Conservation (phyloP, 2,329 filamentous ascomycete species). For the Phoma sp. region DNA sequence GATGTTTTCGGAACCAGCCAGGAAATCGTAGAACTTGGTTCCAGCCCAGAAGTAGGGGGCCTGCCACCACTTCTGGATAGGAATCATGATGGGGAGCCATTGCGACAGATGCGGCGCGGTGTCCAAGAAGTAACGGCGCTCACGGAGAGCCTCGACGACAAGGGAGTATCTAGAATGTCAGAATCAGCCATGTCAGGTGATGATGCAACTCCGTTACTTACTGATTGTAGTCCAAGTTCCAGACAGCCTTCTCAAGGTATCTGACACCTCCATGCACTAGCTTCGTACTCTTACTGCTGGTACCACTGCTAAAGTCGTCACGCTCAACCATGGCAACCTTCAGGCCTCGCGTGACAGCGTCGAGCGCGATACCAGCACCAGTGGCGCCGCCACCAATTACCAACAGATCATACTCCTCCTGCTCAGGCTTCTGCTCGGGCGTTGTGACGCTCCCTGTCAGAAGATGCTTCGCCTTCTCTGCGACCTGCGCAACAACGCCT, state of each 20-base stretch:
- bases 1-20: constrained; percentile 85
- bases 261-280: constrained; percentile 84
- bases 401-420: constrained; percentile 74
- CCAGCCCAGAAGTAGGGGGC: constrained; percentile 79
- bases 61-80: constrained; percentile 83
- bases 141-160: constrained; percentile 80
- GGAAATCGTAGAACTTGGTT: constrained; percentile 82
- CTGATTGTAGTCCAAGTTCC: constrained; percentile 84
- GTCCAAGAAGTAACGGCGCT: constrained; percentile 82
- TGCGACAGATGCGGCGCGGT: constrained; percentile 81
- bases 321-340: constrained; percentile 82
- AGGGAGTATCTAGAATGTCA: constrained; percentile 61
- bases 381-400: constrained; percentile 82
- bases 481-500: constrained; percentile 45
- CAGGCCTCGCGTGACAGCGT: constrained; percentile 78
- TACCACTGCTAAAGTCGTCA: constrained; percentile 82
- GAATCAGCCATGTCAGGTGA: constrained; percentile 10
- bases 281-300: constrained; percentile 87
- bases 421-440: constrained; percentile 39
- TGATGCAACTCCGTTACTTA: constrained; percentile 42
- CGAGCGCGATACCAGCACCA: constrained; percentile 79
- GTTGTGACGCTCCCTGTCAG: constrained; percentile 39
- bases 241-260: constrained; percentile 85
- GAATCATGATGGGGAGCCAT: constrained; percentile 84
- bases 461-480: constrained; percentile 51